phyloP scores from a whole-genome alignment of 495 filamentous ascomycete species.

The Penicillium riverlandense region DNA sequence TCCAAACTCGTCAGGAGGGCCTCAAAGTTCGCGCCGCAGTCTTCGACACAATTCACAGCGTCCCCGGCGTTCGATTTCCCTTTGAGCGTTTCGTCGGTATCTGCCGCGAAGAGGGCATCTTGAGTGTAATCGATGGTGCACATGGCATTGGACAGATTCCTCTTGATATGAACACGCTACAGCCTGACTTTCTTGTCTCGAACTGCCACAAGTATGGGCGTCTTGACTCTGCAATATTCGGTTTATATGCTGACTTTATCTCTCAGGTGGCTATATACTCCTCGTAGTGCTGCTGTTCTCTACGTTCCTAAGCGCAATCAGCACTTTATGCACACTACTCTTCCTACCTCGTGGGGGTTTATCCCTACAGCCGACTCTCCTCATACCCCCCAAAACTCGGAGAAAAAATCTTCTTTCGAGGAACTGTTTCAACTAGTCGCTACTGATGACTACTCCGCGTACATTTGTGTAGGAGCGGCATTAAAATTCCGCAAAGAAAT shows the following conservation, averaged over 20 bases:
- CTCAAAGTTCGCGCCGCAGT: slow-evolving; percentile 52
- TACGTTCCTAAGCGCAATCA: slow-evolving; percentile 73
- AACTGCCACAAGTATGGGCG: slow-evolving; percentile 72
- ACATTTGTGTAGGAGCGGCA: slow-evolving; percentile 61
- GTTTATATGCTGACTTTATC: background rate
- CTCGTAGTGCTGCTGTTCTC: slow-evolving; percentile 70
- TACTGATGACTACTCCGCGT: slow-evolving; percentile 65
- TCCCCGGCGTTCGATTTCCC: slow-evolving; percentile 72
- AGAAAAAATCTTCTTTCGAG: slow-evolving; percentile 51
- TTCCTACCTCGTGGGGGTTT: slow-evolving; percentile 63
- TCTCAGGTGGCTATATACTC: slow-evolving; percentile 70
- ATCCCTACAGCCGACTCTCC: slow-evolving; percentile 29
- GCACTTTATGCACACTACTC: slow-evolving; percentile 58
- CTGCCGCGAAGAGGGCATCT: slow-evolving; percentile 56
- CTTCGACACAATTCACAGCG: slow-evolving; percentile 71
- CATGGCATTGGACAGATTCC: slow-evolving; percentile 75
- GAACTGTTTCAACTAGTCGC: slow-evolving; percentile 71
- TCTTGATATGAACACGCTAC: slow-evolving; percentile 54
- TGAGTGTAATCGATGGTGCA: slow-evolving; percentile 67
- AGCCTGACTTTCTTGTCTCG: slow-evolving; percentile 75
- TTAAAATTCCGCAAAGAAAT: slow-evolving; percentile 59
- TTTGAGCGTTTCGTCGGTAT: slow-evolving; percentile 58
- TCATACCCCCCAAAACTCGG: slow-evolving; percentile 30
- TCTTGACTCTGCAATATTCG: background rate
- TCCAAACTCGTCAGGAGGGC: slow-evolving; percentile 30